phyloP scores from a whole-genome alignment of 2,329 filamentous ascomycete species.

The Fusarium sororula region DNA sequence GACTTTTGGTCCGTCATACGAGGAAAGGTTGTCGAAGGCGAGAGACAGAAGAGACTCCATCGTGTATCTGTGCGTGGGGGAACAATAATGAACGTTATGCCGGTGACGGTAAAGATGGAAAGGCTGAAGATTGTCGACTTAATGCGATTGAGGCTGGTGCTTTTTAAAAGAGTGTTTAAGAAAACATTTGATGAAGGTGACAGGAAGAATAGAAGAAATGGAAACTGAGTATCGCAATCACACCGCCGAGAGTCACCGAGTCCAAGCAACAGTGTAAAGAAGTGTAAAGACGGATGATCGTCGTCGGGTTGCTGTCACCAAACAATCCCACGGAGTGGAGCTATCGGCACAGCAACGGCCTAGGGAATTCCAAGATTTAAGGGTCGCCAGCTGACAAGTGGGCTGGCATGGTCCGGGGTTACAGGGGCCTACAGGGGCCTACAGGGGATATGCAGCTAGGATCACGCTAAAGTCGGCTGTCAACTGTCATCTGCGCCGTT shows the following conservation, averaged over 20 bases:
- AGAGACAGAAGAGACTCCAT: conserved; percentile 95
- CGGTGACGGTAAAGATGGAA: not conserved
- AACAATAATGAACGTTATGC: conserved; percentile 6
- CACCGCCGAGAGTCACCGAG: conserved; percentile 4
- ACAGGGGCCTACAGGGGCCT: conserved; percentile 8
- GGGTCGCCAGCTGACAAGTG: conserved; percentile 17
- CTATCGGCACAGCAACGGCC: conserved; percentile 25
- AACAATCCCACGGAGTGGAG: conserved; percentile 16
- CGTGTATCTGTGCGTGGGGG: not conserved
- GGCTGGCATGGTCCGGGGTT: conserved; percentile 11
- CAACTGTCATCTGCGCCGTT: conserved; percentile 9
- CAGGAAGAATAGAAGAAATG: conserved; percentile 18
- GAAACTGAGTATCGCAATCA: not conserved
- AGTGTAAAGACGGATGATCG: not conserved
- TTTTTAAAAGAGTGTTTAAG: conserved; percentile 12
- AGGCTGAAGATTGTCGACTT: conserved; percentile 11
- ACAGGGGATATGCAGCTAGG: conserved; percentile 10
- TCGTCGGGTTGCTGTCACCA: conserved; percentile 2
- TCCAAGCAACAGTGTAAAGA: conserved; percentile 10
- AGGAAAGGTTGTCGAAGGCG: conserved; percentile 96
- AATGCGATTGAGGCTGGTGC: not conserved
- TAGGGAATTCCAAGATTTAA: conserved; percentile 17
- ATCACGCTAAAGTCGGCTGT: conserved; percentile 4
- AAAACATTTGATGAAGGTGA: conserved; percentile 3
- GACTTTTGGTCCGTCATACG: conserved; percentile 88